Conservation (phyloP, 495 filamentous ascomycete species). For the Penicillium arizonense region DNA sequence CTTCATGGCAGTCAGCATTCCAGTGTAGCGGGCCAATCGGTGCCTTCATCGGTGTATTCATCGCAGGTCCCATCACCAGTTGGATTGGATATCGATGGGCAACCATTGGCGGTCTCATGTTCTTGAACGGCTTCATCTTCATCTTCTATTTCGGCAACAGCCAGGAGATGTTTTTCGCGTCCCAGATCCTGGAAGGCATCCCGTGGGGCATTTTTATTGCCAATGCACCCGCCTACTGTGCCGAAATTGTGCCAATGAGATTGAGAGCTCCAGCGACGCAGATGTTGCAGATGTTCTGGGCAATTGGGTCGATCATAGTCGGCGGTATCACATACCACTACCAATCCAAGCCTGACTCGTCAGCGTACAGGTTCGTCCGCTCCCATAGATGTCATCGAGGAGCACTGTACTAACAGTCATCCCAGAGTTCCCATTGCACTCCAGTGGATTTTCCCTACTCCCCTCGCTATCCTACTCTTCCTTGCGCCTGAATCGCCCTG, state of each 20-base stretch:
- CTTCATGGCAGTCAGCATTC: constrained; percentile 47
- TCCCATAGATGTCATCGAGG: constrained; percentile 24
- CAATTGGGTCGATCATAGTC: constrained; percentile 45
- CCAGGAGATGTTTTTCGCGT: constrained; percentile 39
- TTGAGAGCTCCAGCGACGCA: constrained; percentile 44
- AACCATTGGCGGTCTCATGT: constrained; percentile 40
- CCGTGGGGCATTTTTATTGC: constrained; percentile 51
- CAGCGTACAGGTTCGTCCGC: constrained; percentile 44
- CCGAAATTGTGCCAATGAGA: constrained; percentile 43
- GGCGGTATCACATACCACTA: constrained; percentile 44
- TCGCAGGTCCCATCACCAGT: constrained; percentile 46
- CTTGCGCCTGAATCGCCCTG: constrained; percentile 53
- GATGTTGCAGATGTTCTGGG: constrained; percentile 50
- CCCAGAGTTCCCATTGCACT: constrained; percentile 44
- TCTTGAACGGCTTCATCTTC: constrained; percentile 46
- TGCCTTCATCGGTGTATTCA: constrained; percentile 43
- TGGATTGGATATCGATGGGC: constrained; percentile 49
- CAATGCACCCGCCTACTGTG: constrained; percentile 45
- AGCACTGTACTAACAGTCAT: constrained; percentile 30
- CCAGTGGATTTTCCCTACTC: constrained; percentile 47
- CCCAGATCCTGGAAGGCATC: constrained; percentile 47
- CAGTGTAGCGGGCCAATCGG: constrained; percentile 40
- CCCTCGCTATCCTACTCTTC: constrained; percentile 33
- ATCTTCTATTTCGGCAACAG: constrained; percentile 42
- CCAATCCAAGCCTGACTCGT: constrained; percentile 29